Conservation (phyloP, 2,329 filamentous ascomycete species). For the Phialocephala subalpina region DNA sequence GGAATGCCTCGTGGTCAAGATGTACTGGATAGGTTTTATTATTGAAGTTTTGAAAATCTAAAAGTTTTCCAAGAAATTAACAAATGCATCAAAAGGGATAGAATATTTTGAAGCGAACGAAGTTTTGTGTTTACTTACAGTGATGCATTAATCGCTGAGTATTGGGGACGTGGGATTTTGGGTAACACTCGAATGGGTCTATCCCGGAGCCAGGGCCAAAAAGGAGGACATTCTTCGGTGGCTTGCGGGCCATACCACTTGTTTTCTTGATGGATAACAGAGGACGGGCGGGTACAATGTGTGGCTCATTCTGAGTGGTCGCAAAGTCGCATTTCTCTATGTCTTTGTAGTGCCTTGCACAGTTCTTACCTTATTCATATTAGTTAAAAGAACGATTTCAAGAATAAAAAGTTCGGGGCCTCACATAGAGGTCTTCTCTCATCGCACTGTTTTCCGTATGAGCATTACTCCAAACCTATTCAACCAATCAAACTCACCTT, state of each 20-base stretch:
- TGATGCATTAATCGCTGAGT: slow-evolving; percentile 20
- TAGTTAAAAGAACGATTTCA: too few relatives aligned
- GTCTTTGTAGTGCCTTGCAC: slow-evolving; percentile 16
- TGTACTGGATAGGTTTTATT: slow-evolving; percentile 14
- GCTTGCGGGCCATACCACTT: neutral
- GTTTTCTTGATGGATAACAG: neutral
- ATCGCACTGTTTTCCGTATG: slow-evolving; percentile 15
- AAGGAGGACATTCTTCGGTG: neutral
- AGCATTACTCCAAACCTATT: neutral
- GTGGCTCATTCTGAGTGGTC: neutral
- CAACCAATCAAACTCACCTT: slow-evolving; percentile 3
- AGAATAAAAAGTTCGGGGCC: too few relatives aligned
- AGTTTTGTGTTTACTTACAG: slow-evolving; percentile 8
- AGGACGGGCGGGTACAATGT: neutral
- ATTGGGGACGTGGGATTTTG: slow-evolving; percentile 15
- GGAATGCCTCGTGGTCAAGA: slow-evolving; percentile 9
- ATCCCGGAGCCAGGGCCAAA: slow-evolving; percentile 8
- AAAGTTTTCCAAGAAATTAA: neutral
- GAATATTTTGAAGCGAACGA: neutral
- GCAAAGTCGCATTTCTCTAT: slow-evolving; percentile 19
- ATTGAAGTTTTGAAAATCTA: slow-evolving; percentile 19
- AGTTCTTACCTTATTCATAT: too few relatives aligned
- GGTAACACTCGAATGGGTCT: slow-evolving; percentile 19
- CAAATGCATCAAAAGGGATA: neutral
- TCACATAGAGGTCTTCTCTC: slow-evolving; percentile 14